Conservation (phyloP, 2,329 filamentous ascomycete species). For the Botrytis porri region DNA sequence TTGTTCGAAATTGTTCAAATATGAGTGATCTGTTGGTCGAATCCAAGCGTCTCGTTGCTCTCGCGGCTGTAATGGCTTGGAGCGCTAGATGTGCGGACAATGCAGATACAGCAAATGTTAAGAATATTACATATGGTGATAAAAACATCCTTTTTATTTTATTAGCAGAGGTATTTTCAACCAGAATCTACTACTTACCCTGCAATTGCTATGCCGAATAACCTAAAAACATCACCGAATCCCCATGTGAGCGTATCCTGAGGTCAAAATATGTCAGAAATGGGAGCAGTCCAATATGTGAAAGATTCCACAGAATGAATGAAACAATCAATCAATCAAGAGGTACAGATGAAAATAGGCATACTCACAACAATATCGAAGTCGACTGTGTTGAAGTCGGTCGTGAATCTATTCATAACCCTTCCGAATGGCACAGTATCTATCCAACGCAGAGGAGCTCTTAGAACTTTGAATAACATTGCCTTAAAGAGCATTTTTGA, state of each 20-base stretch:
- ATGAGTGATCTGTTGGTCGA: slow-evolving; percentile 73
- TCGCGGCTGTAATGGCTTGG: slow-evolving; percentile 54
- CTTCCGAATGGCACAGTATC: slow-evolving; percentile 74
- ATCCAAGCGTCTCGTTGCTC: slow-evolving; percentile 72
- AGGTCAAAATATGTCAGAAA: neutral
- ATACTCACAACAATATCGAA: slow-evolving; percentile 16
- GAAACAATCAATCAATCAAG: neutral
- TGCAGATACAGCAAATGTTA: slow-evolving; percentile 2
- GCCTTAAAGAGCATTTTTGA: slow-evolving; percentile 63
- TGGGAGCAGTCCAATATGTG: neutral
- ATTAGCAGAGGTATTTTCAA: neutral
- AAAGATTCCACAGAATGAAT: too few relatives aligned
- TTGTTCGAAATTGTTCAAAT: slow-evolving; percentile 66
- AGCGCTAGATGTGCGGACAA: slow-evolving; percentile 11
- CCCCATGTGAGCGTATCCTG: slow-evolving; percentile 12
- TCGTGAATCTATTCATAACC: slow-evolving; percentile 71
- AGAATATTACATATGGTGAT: slow-evolving; percentile 59
- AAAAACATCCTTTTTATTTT: slow-evolving; percentile 41
- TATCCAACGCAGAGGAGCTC: slow-evolving; percentile 70
- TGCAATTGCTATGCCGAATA: slow-evolving; percentile 62
- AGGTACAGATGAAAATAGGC: neutral
- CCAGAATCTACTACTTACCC: slow-evolving; percentile 34
- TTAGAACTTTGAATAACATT: slow-evolving; percentile 63
- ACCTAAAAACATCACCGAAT: slow-evolving; percentile 3
- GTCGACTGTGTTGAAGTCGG: slow-evolving; percentile 53